Percentiles rank a stretch among this genome's conserved stretches.
Conservation (phyloP, 768 basidiomycete genomes). For the Boletus rufocinnamomeus region DNA sequence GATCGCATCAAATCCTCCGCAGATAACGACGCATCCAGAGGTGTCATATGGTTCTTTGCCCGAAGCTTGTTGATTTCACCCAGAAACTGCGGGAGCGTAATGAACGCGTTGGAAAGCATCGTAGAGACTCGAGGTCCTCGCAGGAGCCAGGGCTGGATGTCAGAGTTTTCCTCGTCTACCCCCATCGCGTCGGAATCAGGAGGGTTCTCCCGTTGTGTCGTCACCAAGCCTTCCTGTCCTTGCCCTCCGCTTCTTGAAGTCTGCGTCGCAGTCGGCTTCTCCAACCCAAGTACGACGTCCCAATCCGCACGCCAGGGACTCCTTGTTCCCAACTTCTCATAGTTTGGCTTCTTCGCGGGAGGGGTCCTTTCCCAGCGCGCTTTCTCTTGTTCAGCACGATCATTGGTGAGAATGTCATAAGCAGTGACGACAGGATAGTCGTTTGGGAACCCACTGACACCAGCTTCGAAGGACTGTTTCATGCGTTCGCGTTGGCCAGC, state of each 20-base stretch:
- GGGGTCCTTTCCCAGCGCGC: conserved; percentile 78
- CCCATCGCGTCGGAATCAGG: conserved; percentile 15
- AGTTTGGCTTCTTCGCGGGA: conserved; percentile 83
- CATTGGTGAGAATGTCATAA: conserved; percentile 50
- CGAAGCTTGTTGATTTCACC: conserved; percentile 62
- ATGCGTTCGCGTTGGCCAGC: conserved; percentile 83
- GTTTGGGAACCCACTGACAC: conserved; percentile 72
- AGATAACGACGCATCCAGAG: conserved; percentile 36
- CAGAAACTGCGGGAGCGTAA: conserved; percentile 47
- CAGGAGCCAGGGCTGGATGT: conserved; percentile 64
- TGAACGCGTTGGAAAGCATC: conserved; percentile 49
- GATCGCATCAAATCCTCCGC: conserved; percentile 52
- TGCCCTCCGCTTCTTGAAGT: background rate
- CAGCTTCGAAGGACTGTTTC: conserved; percentile 83
- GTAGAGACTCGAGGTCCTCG: conserved; percentile 52
- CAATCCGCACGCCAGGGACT: conserved; percentile 82
- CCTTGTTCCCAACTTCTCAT: conserved; percentile 57
- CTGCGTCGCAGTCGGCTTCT: conserved; percentile 16
- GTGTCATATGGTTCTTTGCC: conserved; percentile 49
- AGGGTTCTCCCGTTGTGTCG: conserved; percentile 57
- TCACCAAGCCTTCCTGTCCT: conserved; percentile 44
- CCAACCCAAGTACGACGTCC: conserved; percentile 64
- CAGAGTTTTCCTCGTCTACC: conserved; percentile 1
- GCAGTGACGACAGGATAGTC: conserved; percentile 69
- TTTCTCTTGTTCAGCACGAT: conserved; percentile 54